phyloP scores from a whole-genome alignment of 2,329 filamentous ascomycete genomes.

The Dendrostoma leiphaemia region DNA sequence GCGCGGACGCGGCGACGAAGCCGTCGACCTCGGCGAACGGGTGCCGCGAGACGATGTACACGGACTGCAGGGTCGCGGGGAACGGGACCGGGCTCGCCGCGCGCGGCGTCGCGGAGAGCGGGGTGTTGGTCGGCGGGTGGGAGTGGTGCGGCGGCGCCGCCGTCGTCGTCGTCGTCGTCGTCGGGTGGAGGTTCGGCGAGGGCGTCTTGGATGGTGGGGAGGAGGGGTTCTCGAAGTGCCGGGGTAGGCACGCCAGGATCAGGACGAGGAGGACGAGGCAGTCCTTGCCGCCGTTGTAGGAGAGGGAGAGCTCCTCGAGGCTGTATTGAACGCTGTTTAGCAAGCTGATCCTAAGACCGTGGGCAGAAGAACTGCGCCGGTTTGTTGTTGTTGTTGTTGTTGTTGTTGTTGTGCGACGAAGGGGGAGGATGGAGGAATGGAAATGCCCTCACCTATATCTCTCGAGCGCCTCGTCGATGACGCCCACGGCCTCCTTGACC shows the following conservation, averaged over 20 bases:
- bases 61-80: slow-evolving; percentile 62
- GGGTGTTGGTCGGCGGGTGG: slow-evolving; percentile 13
- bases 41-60: slow-evolving; percentile 84
- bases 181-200: slow-evolving; percentile 1
- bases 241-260: slow-evolving; percentile 66
- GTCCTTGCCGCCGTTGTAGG: slow-evolving; percentile 98
- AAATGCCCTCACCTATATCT: slow-evolving; percentile 76
- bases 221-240: slow-evolving; percentile 29
- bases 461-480: slow-evolving; percentile 73
- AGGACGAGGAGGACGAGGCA: slow-evolving; percentile 89
- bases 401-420: too few species aligned
- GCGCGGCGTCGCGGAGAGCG: slow-evolving; percentile 15
- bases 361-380: too few species aligned
- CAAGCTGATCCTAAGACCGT: neutral
- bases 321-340: slow-evolving; percentile 39
- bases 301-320: slow-evolving; percentile 76
- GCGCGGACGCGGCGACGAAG: slow-evolving; percentile 70
- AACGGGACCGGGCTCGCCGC: slow-evolving; percentile 26
- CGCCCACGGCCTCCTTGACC: slow-evolving; percentile 67
- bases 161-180: neutral
- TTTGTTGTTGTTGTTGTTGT: too few species aligned
- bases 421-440: slow-evolving; percentile 13
- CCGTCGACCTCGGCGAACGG: slow-evolving; percentile 84
- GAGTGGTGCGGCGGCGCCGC: neutral
- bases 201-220: slow-evolving; percentile 25